Conservation (phyloP, 176 grass and related monocot species). For the Carex parvula region DNA sequence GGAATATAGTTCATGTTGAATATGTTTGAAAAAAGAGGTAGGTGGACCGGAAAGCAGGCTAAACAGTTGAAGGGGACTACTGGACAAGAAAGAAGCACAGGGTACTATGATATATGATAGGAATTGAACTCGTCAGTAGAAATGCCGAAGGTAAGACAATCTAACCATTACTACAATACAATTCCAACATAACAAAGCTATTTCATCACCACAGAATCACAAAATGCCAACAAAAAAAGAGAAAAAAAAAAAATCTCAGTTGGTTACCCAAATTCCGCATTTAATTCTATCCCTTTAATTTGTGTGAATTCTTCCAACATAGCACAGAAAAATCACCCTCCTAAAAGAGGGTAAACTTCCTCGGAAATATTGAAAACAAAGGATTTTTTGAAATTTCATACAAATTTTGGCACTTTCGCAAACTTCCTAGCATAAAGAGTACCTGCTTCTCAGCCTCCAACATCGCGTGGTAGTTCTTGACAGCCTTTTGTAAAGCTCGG, state of each 20-base stretch:
- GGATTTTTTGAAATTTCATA: neutral
- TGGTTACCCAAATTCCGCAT: neutral
- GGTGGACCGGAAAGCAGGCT: neutral
- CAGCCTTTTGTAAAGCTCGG: slow-evolving; percentile 33
- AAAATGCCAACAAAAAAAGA: neutral
- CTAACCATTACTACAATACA: neutral
- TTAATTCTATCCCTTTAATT: neutral
- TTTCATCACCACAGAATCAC: neutral
- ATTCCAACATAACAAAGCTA: neutral
- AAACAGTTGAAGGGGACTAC: neutral
- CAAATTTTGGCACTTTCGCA: neutral
- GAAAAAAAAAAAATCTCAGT: neutral
- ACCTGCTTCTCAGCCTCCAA: slow-evolving; percentile 48
- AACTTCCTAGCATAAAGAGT: neutral
- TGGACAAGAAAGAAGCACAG: neutral
- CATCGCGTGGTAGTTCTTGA: slow-evolving; percentile 34
- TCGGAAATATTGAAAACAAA: neutral
- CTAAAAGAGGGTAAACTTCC: neutral
- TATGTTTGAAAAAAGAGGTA: neutral
- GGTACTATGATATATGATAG: neutral
- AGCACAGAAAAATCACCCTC: neutral
- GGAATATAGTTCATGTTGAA: neutral
- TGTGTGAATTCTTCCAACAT: neutral
- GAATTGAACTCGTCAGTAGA: neutral
- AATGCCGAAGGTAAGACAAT: neutral